phyloP scores from a whole-genome alignment of 225 moss, liverwort and hornwort genomes.

The Sphagnum tenellum region DNA sequence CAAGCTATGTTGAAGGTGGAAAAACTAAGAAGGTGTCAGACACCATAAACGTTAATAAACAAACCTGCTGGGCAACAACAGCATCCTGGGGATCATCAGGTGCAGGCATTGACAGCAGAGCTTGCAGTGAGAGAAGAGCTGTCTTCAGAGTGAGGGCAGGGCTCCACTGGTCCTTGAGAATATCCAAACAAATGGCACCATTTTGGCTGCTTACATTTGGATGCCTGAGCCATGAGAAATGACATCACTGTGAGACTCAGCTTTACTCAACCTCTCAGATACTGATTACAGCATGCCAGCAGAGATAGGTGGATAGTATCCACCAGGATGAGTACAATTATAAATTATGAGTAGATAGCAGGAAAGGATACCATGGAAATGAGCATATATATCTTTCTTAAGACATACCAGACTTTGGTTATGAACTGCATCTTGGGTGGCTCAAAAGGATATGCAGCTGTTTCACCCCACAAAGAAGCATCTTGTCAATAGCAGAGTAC shows the following conservation, averaged over 20 bases:
- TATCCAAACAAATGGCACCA: slow-evolving; percentile 95
- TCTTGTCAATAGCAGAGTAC: too few relatives aligned
- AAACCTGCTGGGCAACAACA: slow-evolving; percentile 94
- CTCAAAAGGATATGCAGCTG: slow-evolving; percentile 99
- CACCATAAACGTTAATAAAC: background rate
- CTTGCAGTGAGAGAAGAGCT: slow-evolving; percentile 90
- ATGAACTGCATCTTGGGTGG: slow-evolving; percentile 99
- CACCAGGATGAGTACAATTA: too few relatives aligned
- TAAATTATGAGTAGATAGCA: background rate
- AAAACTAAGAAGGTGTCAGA: too few relatives aligned
- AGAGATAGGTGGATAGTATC: too few relatives aligned
- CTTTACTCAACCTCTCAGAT: too few relatives aligned
- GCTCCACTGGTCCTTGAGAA: slow-evolving; percentile 98
- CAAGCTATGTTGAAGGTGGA: too few relatives aligned
- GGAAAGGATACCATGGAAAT: background rate
- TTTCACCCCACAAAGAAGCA: slow-evolving; percentile 4
- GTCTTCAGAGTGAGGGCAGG: slow-evolving; percentile 94
- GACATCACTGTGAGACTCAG: too few relatives aligned
- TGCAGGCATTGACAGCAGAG: slow-evolving; percentile 85
- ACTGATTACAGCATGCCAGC: too few relatives aligned
- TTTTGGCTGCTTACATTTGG: slow-evolving; percentile 98
- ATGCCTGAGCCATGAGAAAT: slow-evolving; percentile 44
- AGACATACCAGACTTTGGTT: slow-evolving; percentile 95
- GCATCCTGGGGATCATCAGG: slow-evolving; percentile 99
- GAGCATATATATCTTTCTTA: background rate